Evolutionary conservation across 2,329 filamentous ascomycete genomes (phyloP).

Genomic region (Beauveria pseudobassiana): DNA sequence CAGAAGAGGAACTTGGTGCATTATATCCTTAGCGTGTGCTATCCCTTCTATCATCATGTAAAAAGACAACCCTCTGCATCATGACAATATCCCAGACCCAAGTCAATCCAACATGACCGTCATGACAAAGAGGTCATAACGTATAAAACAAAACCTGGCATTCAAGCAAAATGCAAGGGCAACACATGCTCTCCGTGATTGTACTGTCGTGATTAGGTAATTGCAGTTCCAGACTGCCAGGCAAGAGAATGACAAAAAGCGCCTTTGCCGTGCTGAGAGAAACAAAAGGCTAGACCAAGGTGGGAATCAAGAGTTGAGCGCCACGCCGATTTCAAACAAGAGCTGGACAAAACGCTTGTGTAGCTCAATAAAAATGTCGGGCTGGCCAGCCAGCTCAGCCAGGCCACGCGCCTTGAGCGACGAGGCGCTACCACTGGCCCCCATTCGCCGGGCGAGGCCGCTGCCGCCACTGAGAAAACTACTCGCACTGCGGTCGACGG

Average conservation of each 20-base stretch:
- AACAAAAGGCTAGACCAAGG: conserved; percentile 1
- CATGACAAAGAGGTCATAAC: conserved; percentile 1
- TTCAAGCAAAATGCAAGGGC: neutral
- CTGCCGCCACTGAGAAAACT: conserved; percentile 50
- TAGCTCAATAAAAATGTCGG: conserved; percentile 62
- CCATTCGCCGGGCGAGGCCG: conserved; percentile 51
- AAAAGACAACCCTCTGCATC: neutral
- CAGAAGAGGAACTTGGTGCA: neutral
- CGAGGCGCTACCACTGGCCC: conserved; percentile 47
- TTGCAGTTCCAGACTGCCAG: conserved; percentile 3
- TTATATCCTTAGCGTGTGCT: conserved; percentile 6
- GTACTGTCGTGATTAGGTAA: neutral
- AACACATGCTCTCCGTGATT: neutral
- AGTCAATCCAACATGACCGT: conserved; percentile 5
- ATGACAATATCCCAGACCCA: neutral
- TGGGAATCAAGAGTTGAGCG: conserved; percentile 37
- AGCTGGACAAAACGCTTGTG: conserved; percentile 57
- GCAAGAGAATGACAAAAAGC: conserved; percentile 13
- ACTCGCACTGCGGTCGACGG: conserved; percentile 37
- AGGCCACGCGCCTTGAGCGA: conserved; percentile 52
- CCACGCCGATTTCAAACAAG: conserved; percentile 50
- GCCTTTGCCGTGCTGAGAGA: conserved; percentile 17
- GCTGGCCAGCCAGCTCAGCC: conserved; percentile 57
- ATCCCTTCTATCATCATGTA: neutral
- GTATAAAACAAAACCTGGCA: neutral